A percentile compares a stretch with the other conserved stretches of the same genome.
Conservation (phyloP, 768 basidiomycete genomes). For the Holtermanniella nyarrowii region DNA sequence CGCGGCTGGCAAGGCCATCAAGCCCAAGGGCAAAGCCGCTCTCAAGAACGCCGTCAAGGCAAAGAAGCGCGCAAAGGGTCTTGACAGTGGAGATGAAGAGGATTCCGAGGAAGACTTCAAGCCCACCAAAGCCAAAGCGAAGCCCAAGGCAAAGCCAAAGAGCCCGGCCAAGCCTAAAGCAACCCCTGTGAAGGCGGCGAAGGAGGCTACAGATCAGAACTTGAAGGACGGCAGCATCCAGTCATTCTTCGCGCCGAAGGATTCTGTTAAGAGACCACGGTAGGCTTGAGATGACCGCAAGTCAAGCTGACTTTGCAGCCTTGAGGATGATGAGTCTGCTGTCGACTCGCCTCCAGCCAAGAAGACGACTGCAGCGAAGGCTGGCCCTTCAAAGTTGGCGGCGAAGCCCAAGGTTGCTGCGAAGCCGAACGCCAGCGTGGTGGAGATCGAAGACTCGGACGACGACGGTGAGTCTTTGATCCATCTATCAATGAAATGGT, state of each 20-base stretch:
- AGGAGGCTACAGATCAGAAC: no score
- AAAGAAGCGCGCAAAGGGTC: slow-evolving; percentile 41
- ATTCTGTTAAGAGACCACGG: slow-evolving; percentile 17
- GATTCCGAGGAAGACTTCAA: slow-evolving; percentile 52
- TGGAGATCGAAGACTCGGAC: slow-evolving; percentile 24
- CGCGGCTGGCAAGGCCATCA: slow-evolving; percentile 46
- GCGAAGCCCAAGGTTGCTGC: slow-evolving; percentile 27
- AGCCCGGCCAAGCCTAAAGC: slow-evolving; percentile 11
- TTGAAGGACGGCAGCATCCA: slow-evolving; percentile 1
- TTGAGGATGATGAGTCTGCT: slow-evolving; percentile 1
- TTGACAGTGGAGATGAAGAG: slow-evolving; percentile 36
- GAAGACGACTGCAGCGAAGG: slow-evolving; percentile 34
- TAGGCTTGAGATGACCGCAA: slow-evolving; percentile 1
- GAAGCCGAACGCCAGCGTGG: slow-evolving; percentile 14
- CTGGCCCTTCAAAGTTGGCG: slow-evolving; percentile 44
- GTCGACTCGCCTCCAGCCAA: slow-evolving; percentile 39
- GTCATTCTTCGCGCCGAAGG: not conserved
- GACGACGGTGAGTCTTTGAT: slow-evolving; percentile 18
- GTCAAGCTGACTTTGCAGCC: not conserved
- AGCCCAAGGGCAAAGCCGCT: slow-evolving; percentile 46
- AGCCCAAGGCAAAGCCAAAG: slow-evolving; percentile 23
- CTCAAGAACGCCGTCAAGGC: slow-evolving; percentile 45
- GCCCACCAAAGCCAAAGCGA: slow-evolving; percentile 47
- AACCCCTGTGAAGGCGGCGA: slow-evolving; percentile 17
- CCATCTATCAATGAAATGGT: not conserved